Evolutionary conservation across 2,329 filamentous ascomycete species (phyloP).

Genomic region (Ascochyta rabiei): DNA sequence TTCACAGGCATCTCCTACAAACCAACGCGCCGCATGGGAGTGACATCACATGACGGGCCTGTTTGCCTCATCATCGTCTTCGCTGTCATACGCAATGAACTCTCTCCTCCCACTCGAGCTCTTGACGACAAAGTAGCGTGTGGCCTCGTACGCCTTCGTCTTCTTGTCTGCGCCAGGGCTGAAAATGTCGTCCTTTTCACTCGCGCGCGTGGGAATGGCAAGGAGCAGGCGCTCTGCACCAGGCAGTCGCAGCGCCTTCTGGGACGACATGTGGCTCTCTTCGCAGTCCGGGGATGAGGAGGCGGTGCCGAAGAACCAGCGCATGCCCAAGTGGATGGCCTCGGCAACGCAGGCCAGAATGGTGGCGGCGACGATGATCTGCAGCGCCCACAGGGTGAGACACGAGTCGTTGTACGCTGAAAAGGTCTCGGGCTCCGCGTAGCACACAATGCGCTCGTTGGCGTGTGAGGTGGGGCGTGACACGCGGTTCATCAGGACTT

Average conservation of each 20-base stretch:
- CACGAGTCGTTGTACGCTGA: constrained; percentile 32
- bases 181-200: constrained; percentile 9
- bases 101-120: constrained; percentile 24
- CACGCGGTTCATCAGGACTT: constrained; percentile 26
- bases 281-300: not conserved
- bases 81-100: constrained; percentile 37
- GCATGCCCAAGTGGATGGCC: constrained; percentile 26
- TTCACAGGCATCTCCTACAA: constrained; percentile 6
- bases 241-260: constrained; percentile 23
- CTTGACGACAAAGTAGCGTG: constrained; percentile 26
- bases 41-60: constrained; percentile 41
- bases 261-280: not conserved
- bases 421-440: constrained; percentile 23
- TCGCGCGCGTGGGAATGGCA: constrained; percentile 18
- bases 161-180: constrained; percentile 40
- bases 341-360: constrained; percentile 39
- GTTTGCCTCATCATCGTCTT: constrained; percentile 42
- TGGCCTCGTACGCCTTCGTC: constrained; percentile 25
- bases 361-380: constrained; percentile 34
- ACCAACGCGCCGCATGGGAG: constrained; percentile 8
- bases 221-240: constrained; percentile 32
- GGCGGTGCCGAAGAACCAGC: constrained; percentile 22
- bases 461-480: constrained; percentile 12
- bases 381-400: constrained; percentile 32
- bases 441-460: constrained; percentile 29